Conservation (phyloP, 768 basidiomycete genomes). For the Rhodotorula paludigena region DNA sequence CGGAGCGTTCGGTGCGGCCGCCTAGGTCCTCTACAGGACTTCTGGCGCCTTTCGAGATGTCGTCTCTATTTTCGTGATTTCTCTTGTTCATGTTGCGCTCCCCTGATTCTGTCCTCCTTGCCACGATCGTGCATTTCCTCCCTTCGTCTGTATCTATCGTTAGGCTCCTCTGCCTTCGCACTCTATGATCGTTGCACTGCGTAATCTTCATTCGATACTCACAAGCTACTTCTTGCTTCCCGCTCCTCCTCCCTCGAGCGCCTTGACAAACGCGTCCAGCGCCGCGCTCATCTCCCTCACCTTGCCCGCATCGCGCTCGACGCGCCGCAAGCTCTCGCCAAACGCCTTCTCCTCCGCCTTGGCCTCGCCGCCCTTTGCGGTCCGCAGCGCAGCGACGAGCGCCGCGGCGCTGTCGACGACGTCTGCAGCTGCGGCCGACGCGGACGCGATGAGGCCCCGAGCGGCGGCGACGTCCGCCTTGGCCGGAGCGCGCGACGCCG, state of each 20-base stretch:
- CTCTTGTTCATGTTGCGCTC: neutral
- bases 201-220: neutral
- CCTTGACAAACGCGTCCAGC: constrained; percentile 3
- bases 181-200: no score
- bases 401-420: neutral
- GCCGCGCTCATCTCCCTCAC: constrained; percentile 1
- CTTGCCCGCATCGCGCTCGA: constrained; percentile 25
- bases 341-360: constrained; percentile 3
- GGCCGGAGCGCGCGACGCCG: neutral
- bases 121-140: neutral
- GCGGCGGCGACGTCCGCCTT: neutral
- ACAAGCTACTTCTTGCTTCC: constrained; percentile 6
- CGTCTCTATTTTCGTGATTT: neutral
- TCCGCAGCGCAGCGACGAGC: neutral
- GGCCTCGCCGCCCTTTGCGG: neutral
- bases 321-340: constrained; percentile 14
- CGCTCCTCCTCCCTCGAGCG: neutral
- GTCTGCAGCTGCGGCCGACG: neutral
- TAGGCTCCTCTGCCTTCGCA: no score
- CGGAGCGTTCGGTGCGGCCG: neutral
- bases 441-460: neutral
- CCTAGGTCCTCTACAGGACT: neutral
- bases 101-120: neutral
- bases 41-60: neutral
- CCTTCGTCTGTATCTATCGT: neutral